These are phyloP conservation scores for Citrullus colocynthis DNA, from an alignment of 306 rosid genomes.

Conservation along the genomic window DNA sequence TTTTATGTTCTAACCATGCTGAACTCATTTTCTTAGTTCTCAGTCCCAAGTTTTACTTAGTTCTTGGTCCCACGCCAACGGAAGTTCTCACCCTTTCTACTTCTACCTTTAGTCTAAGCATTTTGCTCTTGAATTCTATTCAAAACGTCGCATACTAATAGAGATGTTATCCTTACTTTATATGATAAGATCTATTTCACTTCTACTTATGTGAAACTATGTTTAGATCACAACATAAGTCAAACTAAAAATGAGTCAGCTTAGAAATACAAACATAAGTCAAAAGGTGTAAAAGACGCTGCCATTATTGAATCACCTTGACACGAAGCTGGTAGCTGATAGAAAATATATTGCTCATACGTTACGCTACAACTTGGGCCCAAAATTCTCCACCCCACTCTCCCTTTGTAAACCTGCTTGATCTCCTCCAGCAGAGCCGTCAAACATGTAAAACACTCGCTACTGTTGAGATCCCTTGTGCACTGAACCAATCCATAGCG, in stretches of 20 bases:
- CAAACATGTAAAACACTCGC: slow-evolving; percentile 20
- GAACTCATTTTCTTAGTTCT: background rate
- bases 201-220: background rate
- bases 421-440: background rate
- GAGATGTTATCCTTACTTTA: background rate
- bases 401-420: background rate
- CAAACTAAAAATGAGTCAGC: background rate
- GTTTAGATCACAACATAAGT: background rate
- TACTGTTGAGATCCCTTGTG: slow-evolving; percentile 16
- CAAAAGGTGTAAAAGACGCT: background rate
- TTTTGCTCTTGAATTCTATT: background rate
- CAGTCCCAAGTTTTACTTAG: background rate
- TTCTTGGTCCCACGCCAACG: background rate
- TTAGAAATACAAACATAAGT: background rate
- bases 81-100: background rate
- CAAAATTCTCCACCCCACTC: slow-evolving; percentile 25
- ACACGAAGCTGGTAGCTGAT: background rate
- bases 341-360: slow-evolving; percentile 22
- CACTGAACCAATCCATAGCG: slow-evolving; percentile 30
- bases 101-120: background rate
- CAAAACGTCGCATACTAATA: background rate
- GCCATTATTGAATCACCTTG: slow-evolving; percentile 4
- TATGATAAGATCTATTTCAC: background rate
- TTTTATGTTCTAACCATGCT: background rate
- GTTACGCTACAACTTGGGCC: slow-evolving; percentile 27